Base-by-base conservation (phyloP, 208 protist species). In the Leishmania guyanensis region DNA sequence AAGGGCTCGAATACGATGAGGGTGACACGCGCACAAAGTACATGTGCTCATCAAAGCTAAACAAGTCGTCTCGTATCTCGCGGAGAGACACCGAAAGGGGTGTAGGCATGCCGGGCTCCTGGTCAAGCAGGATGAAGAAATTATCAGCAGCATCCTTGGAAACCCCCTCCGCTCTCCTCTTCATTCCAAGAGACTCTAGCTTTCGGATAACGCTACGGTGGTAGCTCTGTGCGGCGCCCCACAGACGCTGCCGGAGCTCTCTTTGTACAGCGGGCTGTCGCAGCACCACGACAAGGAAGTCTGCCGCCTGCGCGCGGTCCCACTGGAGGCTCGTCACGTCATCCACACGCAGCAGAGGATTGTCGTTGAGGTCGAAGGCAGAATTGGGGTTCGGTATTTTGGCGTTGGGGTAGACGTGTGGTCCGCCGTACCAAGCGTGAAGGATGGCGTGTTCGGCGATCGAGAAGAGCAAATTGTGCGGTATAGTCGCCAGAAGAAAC, bases 241-340 rank as follows among this genome's bases (percentile, higher is more conserved):
- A 82, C 60, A 82, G 48, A 10, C 71, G 79, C 60, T 54, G 71
- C 0, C 79, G 79, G 1, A 82, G 79, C 39, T 77, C 71, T 50
- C 51, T 33, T 50, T 82, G 79, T 5, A 82, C 48, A 14, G n/a
- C 43, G 10, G 58, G 48, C 46, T 82, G 79, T 33, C 56, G 70
- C 46, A 82, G 56, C 26, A 72, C 71, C 6, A 33, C 4, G 46
- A 76, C 26, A 0, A 82, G 79, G 16, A 82, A 66, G 43, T 62
- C 62, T 36, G 79, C 79, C 46, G 79, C 79, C 70, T 82, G 71
- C 16, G 56, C 71, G 9, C 79, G 79, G 60, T 82, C 60, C 79
- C 79, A 82, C 43, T 82, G 58, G 48, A 69, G 66, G 16, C 79
- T 77, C 10, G 58, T 26, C 71, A 82, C 79, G 29, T 82, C 79